phyloP scores from a whole-genome alignment of 2,329 filamentous ascomycete species.

The Tolypocladium pustulatum region DNA sequence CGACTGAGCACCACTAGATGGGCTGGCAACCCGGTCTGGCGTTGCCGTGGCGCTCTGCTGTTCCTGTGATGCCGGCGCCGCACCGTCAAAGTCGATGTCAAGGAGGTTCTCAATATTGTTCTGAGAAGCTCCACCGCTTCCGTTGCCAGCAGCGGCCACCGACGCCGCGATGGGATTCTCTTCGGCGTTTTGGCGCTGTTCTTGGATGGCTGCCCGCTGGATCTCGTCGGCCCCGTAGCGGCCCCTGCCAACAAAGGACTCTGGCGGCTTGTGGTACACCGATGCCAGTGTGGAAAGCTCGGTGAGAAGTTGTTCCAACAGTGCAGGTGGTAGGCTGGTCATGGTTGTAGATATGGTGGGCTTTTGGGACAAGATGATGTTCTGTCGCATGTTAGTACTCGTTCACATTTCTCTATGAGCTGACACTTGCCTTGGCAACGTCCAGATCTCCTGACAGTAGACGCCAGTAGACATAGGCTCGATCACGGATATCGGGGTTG shows the following conservation, averaged over 20 bases:
- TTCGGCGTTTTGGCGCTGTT: slow-evolving; percentile 82
- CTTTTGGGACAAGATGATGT: slow-evolving; percentile 85
- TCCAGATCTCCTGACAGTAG: slow-evolving; percentile 85
- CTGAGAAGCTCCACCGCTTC: slow-evolving; percentile 43
- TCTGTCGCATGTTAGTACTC: slow-evolving; percentile 27
- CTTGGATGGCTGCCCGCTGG: slow-evolving; percentile 90
- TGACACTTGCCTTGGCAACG: slow-evolving; percentile 61
- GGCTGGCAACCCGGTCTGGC: slow-evolving; percentile 58
- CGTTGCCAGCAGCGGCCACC: slow-evolving; percentile 58
- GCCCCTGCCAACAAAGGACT: slow-evolving; percentile 95
- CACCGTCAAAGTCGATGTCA: slow-evolving; percentile 92
- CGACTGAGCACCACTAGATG: slow-evolving; percentile 30
- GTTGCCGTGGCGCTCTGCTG: slow-evolving; percentile 44
- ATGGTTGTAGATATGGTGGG: slow-evolving; percentile 93
- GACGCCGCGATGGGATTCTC: slow-evolving; percentile 92
- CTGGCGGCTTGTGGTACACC: slow-evolving; percentile 95
- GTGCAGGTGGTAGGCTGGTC: slow-evolving; percentile 68
- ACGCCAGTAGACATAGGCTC: slow-evolving; percentile 98
- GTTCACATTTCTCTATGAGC: not conserved
- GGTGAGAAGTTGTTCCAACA: slow-evolving; percentile 81
- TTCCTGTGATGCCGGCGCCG: slow-evolving; percentile 78
- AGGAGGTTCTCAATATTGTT: slow-evolving; percentile 88
- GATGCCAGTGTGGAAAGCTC: slow-evolving; percentile 93
- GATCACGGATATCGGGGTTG: slow-evolving; percentile 93
- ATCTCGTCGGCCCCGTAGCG: slow-evolving; percentile 90